Percentiles rank a stretch among this genome's conserved stretches.
These are phyloP conservation scores for Lichtheimia hyalospora DNA, from an alignment of 371 early-diverging fungal genomes.

Conservation along the genomic window DNA sequence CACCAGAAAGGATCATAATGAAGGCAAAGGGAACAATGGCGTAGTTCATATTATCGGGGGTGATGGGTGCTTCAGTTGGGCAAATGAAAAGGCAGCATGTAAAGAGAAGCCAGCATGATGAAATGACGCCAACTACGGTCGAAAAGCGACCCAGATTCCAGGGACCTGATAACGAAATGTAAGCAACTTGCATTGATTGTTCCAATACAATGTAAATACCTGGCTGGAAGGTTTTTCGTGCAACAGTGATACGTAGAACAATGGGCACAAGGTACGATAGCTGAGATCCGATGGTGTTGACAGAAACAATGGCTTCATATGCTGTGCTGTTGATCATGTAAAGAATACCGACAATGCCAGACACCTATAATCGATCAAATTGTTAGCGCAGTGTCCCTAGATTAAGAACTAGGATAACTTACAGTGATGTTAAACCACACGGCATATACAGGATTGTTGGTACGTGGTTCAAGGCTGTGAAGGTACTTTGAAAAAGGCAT, in stretches of 20 bases:
- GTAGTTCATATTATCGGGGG: slow-evolving; percentile 50
- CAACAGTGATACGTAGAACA: slow-evolving; percentile 50
- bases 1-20: slow-evolving; percentile 25
- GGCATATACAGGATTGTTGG: slow-evolving; percentile 43
- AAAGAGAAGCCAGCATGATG: slow-evolving; percentile 56
- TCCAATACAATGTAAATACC: slow-evolving; percentile 19
- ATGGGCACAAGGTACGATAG: slow-evolving; percentile 76
- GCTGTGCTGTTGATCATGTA: slow-evolving; percentile 54
- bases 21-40: slow-evolving; percentile 40
- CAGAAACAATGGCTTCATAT: slow-evolving; percentile 68
- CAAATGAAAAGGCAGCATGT: slow-evolving; percentile 64
- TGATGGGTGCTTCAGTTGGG: slow-evolving; percentile 60
- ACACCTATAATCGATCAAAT: neutral
- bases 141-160: slow-evolving; percentile 59
- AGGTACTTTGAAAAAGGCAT: slow-evolving; percentile 45
- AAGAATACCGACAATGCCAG: slow-evolving; percentile 39
- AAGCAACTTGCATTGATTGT: too few relatives aligned
- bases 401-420: too few relatives aligned
- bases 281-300: slow-evolving; percentile 72
- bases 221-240: slow-evolving; percentile 53
- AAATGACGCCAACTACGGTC: slow-evolving; percentile 40
- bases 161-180: slow-evolving; percentile 35
- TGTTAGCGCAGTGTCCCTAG: too few relatives aligned
- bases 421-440: slow-evolving; percentile 49
- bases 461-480: slow-evolving; percentile 29